phyloP scores from a whole-genome alignment of 768 basidiomycete genomes.

The Pleurotus djamor region DNA sequence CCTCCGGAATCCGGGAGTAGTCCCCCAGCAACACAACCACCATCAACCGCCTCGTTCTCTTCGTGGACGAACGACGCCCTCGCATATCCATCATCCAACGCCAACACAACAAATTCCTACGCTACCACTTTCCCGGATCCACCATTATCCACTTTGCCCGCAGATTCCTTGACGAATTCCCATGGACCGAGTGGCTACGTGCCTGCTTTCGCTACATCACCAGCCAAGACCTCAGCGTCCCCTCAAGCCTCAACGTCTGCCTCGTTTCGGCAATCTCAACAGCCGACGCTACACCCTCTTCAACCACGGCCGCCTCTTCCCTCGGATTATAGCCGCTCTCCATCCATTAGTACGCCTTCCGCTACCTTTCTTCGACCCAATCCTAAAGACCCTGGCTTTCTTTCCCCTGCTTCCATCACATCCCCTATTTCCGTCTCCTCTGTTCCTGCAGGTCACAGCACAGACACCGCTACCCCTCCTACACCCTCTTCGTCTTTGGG shows the following conservation, averaged over 20 bases:
- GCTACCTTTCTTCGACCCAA: constrained; percentile 3
- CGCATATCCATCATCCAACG: constrained; percentile 32
- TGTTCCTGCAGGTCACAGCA: constrained; percentile 26
- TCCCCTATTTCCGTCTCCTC: constrained; percentile 40
- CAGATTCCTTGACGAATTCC: background rate
- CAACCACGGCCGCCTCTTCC: constrained; percentile 44
- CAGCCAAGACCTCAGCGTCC: background rate
- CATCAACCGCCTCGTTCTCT: constrained; percentile 28
- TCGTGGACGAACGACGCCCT: constrained; percentile 32
- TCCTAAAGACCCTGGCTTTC: constrained; percentile 18
- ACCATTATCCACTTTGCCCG: constrained; percentile 29
- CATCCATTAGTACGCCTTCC: constrained; percentile 8
- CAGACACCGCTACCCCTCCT: constrained; percentile 13
- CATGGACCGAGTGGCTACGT: background rate
- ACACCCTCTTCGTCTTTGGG: constrained; percentile 19
- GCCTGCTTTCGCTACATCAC: background rate
- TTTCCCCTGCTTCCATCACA: constrained; percentile 34
- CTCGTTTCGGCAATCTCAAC: constrained; percentile 17
- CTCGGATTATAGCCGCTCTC: constrained; percentile 8
- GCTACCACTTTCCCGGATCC: constrained; percentile 34
- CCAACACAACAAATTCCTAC: constrained; percentile 25
- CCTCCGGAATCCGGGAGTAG: constrained; percentile 42
- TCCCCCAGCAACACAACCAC: constrained; percentile 34
- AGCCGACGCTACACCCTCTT: constrained; percentile 37
- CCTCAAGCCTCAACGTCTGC: constrained; percentile 6